Evolutionary conservation across 176 grass and related monocot genomes (phyloP).

Genomic region (Stipa capillata): DNA sequence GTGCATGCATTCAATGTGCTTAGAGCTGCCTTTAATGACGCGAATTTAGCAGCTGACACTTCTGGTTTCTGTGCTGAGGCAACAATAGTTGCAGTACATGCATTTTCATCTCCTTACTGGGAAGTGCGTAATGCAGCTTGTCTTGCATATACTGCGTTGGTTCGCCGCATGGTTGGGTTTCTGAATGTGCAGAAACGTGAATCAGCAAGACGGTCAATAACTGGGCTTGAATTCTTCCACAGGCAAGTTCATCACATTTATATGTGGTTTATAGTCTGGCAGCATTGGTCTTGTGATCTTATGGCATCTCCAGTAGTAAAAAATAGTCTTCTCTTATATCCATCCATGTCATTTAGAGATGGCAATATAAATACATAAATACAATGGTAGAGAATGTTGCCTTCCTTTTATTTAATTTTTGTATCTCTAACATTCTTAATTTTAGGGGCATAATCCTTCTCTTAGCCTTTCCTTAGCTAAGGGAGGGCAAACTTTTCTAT

Average conservation of each 20-base stretch:
- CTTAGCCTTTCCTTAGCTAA: no score
- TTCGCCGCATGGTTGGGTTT: constrained; percentile 93
- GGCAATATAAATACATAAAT: no score
- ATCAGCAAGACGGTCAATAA: constrained; percentile 72
- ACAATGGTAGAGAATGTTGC: no score
- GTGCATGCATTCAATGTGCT: constrained; percentile 95
- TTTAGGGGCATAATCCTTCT: no score
- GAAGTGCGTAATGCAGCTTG: constrained; percentile 90
- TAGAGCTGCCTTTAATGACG: constrained; percentile 84
- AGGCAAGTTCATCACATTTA: constrained; percentile 49
- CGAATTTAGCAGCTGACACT: constrained; percentile 80
- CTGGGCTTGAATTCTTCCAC: constrained; percentile 96
- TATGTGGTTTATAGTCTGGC: not conserved
- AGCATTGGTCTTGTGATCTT: not conserved
- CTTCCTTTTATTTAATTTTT: no score
- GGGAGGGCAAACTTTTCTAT: no score
- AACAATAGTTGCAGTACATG: constrained; percentile 72
- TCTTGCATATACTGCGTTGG: constrained; percentile 80
- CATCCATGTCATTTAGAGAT: no score
- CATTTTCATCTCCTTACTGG: constrained; percentile 97
- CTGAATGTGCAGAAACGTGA: constrained; percentile 81
- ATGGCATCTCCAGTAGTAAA: no score
- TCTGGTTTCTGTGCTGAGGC: constrained; percentile 95
- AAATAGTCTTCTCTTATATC: no score
- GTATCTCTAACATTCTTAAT: no score